A percentile compares a stretch with the other conserved stretches of the same genome.
These are phyloP conservation scores for Suhomyces xylopsoci DNA, from an alignment of 805 yeast species.

Conservation along the genomic window DNA sequence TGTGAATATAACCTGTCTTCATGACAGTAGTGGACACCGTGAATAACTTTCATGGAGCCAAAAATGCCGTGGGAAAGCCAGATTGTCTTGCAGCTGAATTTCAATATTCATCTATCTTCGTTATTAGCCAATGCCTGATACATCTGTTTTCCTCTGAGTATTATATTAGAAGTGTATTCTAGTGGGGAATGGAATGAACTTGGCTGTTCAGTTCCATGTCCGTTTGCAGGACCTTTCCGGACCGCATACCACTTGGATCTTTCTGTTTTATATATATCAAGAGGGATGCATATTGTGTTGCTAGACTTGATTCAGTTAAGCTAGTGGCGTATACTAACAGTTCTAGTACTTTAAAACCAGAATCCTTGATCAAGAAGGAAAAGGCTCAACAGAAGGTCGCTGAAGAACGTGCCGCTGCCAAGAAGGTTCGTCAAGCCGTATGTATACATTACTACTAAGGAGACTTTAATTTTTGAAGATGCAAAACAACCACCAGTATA, in stretches of 20 bases:
- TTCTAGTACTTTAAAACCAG: conserved; percentile 62
- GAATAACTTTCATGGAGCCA: neutral
- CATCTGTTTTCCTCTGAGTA: conserved; percentile 43
- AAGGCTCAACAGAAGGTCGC: conserved; percentile 75
- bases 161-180: conserved; percentile 11
- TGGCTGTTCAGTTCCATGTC: conserved; percentile 39
- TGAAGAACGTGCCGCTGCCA: conserved; percentile 77
- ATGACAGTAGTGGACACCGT: neutral
- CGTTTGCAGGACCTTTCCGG: conserved; percentile 22
- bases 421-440: conserved; percentile 76
- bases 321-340: conserved; percentile 18
- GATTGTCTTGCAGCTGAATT: conserved; percentile 39
- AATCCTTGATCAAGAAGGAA: conserved; percentile 79
- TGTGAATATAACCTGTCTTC: neutral
- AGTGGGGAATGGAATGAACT: conserved; percentile 35
- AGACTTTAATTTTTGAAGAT: conserved; percentile 42
- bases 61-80: conserved; percentile 35
- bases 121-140: conserved; percentile 41
- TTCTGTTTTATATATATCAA: neutral
- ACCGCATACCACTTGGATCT: conserved; percentile 10
- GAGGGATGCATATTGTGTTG: conserved; percentile 9
- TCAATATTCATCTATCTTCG: conserved; percentile 22
- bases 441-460: conserved; percentile 36
- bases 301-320: neutral
- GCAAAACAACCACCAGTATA: conserved; percentile 46